Evolutionary conservation across 257 asterid species (phyloP).

Genomic region (Jacaranda mimosifolia): DNA sequence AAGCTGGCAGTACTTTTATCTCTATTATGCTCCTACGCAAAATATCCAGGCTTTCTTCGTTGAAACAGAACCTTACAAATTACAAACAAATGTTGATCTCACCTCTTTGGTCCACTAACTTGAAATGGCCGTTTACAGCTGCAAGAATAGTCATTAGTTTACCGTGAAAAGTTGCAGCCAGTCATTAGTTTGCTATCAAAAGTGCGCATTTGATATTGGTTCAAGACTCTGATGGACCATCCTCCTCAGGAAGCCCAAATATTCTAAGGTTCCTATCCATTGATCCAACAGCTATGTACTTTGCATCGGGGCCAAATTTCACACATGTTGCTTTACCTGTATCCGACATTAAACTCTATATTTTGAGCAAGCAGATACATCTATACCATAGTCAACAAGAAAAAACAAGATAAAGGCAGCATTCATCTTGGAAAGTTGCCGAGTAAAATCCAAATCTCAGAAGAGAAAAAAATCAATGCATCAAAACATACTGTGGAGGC

Average conservation of each 20-base stretch:
- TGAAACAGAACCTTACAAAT: background rate
- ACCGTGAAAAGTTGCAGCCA: background rate
- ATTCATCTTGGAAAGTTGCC: background rate
- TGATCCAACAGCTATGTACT: conserved; percentile 86
- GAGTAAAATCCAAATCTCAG: background rate
- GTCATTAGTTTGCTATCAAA: no score
- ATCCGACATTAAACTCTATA: conserved; percentile 12
- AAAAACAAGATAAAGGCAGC: background rate
- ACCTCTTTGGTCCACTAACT: background rate
- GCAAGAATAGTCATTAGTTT: background rate
- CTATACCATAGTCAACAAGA: background rate
- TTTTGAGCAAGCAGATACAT: conserved; percentile 1
- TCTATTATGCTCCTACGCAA: background rate
- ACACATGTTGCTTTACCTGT: conserved; percentile 80
- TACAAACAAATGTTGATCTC: background rate
- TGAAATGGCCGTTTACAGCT: background rate
- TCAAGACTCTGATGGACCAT: background rate
- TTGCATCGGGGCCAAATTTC: conserved; percentile 88
- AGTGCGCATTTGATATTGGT: background rate
- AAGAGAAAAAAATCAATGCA: background rate
- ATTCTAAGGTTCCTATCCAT: conserved; percentile 93
- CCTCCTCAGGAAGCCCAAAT: conserved; percentile 69
- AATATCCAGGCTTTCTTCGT: background rate
- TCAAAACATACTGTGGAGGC: background rate
- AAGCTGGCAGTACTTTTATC: background rate